A percentile compares a stretch with the other conserved stretches of the same genome.
Conservation (phyloP, 1,284 basidiomycete species). For the Heliocybe sulcata region DNA sequence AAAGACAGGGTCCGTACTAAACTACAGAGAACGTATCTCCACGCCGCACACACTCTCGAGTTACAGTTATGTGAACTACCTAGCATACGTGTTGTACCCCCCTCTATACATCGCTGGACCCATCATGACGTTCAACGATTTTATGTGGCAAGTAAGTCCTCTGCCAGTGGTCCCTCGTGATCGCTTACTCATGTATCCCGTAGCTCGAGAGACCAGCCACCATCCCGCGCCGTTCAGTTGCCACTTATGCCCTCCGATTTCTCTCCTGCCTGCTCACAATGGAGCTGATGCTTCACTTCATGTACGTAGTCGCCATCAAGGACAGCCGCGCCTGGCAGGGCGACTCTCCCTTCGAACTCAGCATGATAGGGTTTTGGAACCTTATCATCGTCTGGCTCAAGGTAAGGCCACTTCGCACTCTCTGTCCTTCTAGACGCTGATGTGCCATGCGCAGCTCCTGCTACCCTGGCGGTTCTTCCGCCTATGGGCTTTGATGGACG, state of each 20-base stretch:
- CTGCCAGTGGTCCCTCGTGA: conserved; percentile 2
- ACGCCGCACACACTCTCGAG: conserved; percentile 35
- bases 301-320: conserved; percentile 98
- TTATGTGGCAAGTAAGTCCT: conserved; percentile 77
- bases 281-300: conserved; percentile 90
- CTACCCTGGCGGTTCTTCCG: conserved; percentile 98
- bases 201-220: conserved; percentile 49
- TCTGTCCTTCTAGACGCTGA: neutral
- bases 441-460: conserved; percentile 61
- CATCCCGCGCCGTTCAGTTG: conserved; percentile 27
- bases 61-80: conserved; percentile 53
- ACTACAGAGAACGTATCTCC: conserved; percentile 52
- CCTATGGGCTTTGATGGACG: conserved; percentile 87
- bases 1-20: conserved; percentile 27
- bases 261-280: conserved; percentile 71
- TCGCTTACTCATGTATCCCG: neutral
- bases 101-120: conserved; percentile 96
- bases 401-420: too few species aligned
- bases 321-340: conserved; percentile 74
- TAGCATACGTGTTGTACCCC: conserved; percentile 82
- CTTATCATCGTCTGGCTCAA: conserved; percentile 96
- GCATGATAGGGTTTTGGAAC: conserved; percentile 98
- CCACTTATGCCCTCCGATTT: conserved; percentile 71
- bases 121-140: conserved; percentile 96
- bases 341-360: conserved; percentile 73